Percentiles rank a stretch among this genome's conserved stretches.
Evolutionary conservation across 2,329 filamentous ascomycete genomes (phyloP).

Genomic region (Trichothecium sympodiale): DNA sequence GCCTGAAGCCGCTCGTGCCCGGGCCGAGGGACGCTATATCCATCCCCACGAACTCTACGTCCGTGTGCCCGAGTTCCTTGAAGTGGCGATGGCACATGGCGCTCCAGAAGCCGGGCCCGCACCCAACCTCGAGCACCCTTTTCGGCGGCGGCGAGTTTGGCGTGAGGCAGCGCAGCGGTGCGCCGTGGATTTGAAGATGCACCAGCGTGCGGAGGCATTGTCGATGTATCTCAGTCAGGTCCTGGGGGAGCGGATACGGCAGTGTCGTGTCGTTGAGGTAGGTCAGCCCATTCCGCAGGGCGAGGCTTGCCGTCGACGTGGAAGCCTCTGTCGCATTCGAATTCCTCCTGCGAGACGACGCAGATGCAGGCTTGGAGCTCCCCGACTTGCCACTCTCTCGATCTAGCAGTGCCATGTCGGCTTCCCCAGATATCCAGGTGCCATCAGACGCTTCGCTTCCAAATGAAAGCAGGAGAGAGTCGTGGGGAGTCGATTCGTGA

Average conservation of each 20-base stretch:
- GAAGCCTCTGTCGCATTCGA: no score
- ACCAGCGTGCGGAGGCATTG: slow-evolving; percentile 78
- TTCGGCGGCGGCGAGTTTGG: slow-evolving; percentile 15
- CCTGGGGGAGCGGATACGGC: slow-evolving; percentile 77
- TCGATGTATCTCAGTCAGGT: slow-evolving; percentile 76
- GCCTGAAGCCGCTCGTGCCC: slow-evolving; percentile 33
- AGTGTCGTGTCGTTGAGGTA: slow-evolving; percentile 66
- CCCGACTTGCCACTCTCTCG: no score
- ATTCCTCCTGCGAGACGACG: no score
- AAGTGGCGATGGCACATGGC: slow-evolving; percentile 77
- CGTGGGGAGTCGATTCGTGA: no score
- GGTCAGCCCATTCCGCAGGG: slow-evolving; percentile 68
- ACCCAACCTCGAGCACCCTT: slow-evolving; percentile 34
- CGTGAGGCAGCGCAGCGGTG: slow-evolving; percentile 55
- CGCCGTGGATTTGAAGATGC: slow-evolving; percentile 69
- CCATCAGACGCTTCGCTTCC: no score
- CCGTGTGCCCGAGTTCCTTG: slow-evolving; percentile 51
- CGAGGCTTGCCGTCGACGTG: no score
- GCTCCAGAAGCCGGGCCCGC: slow-evolving; percentile 57
- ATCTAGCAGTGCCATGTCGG: no score
- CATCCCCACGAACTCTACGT: slow-evolving; percentile 69
- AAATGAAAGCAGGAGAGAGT: no score
- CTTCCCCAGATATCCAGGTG: no score
- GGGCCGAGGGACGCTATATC: slow-evolving; percentile 65
- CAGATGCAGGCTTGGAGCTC: no score